Conservation (phyloP, 163 green algal genomes). For the Scenedesmus sp. region DNA sequence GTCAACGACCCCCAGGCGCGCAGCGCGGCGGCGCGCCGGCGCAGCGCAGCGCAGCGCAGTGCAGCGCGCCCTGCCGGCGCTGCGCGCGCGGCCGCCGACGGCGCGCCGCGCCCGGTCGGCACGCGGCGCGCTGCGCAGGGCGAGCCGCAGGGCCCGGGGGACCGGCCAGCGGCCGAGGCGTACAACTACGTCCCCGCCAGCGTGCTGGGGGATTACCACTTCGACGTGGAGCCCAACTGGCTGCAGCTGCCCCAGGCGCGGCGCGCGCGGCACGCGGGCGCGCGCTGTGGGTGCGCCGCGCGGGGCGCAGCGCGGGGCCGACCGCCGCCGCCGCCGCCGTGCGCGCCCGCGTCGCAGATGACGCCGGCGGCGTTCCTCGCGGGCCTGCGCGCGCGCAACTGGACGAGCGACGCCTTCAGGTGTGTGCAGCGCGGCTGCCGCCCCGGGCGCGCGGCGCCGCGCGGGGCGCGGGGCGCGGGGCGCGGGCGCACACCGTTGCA, state of each 20-base stretch:
- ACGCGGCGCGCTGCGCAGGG: too few relatives aligned
- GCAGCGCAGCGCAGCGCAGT: too few relatives aligned
- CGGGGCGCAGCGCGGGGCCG: too few relatives aligned
- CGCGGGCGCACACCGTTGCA: too few relatives aligned
- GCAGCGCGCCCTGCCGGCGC: not conserved
- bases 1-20: slow-evolving; percentile 18
- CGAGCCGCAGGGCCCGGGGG: slow-evolving; percentile 29
- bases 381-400: slow-evolving; percentile 88
- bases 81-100: slow-evolving; percentile 39
- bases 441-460: not conserved
- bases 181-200: slow-evolving; percentile 62
- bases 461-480: not conserved
- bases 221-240: slow-evolving; percentile 79
- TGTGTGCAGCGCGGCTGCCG: too few relatives aligned
- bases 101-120: too few relatives aligned
- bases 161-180: slow-evolving; percentile 1
- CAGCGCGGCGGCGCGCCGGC: too few relatives aligned
- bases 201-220: slow-evolving; percentile 59
- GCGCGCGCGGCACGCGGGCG: too few relatives aligned
- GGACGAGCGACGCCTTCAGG: slow-evolving; percentile 74
- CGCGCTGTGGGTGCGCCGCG: too few relatives aligned
- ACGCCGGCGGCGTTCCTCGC: slow-evolving; percentile 49
- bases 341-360: too few relatives aligned
- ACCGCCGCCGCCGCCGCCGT: too few relatives aligned
- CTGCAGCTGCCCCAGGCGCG: slow-evolving; percentile 54